These are phyloP conservation scores for Bothriochloa decipiens DNA, from an alignment of 176 grass and related monocot species.

Conservation along the genomic window DNA sequence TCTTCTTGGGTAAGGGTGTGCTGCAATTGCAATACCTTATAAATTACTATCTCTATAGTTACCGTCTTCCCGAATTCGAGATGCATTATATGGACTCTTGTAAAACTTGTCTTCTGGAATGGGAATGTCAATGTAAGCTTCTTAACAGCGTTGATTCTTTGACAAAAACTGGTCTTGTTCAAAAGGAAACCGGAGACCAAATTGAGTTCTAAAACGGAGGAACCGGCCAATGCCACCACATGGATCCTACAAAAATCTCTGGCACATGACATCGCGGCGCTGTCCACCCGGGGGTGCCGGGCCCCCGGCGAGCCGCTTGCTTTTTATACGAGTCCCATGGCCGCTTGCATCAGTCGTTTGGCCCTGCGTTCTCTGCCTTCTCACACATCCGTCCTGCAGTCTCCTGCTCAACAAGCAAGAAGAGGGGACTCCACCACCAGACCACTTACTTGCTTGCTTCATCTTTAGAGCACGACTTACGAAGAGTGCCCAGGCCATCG, in stretches of 20 bases:
- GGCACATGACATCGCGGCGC: constrained; percentile 46
- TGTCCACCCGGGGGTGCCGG: constrained; percentile 19
- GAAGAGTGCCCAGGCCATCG: constrained; percentile 33
- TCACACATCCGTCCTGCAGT: background rate
- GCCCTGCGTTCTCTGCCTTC: background rate
- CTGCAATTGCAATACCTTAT: background rate
- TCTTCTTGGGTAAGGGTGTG: background rate
- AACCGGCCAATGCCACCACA: constrained; percentile 28
- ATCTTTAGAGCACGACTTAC: constrained; percentile 34
- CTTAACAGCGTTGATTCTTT: background rate
- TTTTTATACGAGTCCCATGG: constrained; percentile 54
- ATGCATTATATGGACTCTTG: too few species aligned
- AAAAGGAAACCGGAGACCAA: background rate
- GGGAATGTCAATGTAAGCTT: background rate
- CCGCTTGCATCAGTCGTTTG: constrained; percentile 46
- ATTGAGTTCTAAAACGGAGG: background rate
- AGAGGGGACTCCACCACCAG: background rate
- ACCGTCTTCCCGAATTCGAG: background rate
- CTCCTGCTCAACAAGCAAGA: constrained; percentile 25
- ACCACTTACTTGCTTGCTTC: constrained; percentile 23
- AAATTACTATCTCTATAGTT: background rate
- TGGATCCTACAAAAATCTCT: constrained; percentile 28
- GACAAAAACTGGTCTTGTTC: background rate
- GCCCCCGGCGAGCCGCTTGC: constrained; percentile 6
- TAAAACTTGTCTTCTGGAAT: background rate